Percentiles rank a stretch among this genome's conserved stretches.
These are phyloP conservation scores for Xylariaceae sp. DNA, from an alignment of 2,329 filamentous ascomycete species.

Conservation along the genomic window DNA sequence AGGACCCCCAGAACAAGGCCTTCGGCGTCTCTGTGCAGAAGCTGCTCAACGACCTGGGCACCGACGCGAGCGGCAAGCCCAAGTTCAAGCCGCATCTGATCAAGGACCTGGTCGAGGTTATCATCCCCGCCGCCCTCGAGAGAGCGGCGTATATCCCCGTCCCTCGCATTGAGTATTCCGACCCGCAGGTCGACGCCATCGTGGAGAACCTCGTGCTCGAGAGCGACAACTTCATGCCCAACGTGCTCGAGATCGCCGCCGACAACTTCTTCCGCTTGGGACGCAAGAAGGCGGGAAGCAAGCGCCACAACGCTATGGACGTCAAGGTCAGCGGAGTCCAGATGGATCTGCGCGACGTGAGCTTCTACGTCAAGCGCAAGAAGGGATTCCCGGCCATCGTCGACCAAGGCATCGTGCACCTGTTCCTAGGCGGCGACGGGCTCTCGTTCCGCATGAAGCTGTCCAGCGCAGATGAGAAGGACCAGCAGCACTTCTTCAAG, in stretches of 20 bases:
- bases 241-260: slow-evolving; percentile 78
- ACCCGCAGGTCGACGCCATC: slow-evolving; percentile 77
- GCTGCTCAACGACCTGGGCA: slow-evolving; percentile 83
- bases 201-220: slow-evolving; percentile 95
- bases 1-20: slow-evolving; percentile 78
- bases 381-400: slow-evolving; percentile 83
- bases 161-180: slow-evolving; percentile 88
- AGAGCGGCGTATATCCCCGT: slow-evolving; percentile 86
- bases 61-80: slow-evolving; percentile 77
- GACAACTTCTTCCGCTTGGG: slow-evolving; percentile 97
- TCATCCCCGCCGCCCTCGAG: slow-evolving; percentile 78
- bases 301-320: slow-evolving; percentile 75
- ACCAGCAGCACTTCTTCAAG: slow-evolving; percentile 86
- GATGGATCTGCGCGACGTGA: slow-evolving; percentile 85
- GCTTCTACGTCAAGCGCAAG: slow-evolving; percentile 94
- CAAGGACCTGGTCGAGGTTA: slow-evolving; percentile 83
- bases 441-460: slow-evolving; percentile 90
- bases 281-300: slow-evolving; percentile 78
- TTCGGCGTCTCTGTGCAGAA: slow-evolving; percentile 75
- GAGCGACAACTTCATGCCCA: slow-evolving; percentile 94
- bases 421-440: slow-evolving; percentile 80
- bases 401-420: slow-evolving; percentile 83
- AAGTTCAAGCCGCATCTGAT: slow-evolving; percentile 89
- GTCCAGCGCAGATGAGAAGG: slow-evolving; percentile 71
- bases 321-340: slow-evolving; percentile 85